Percentiles rank a stretch among this genome's conserved stretches.
phyloP scores from a whole-genome alignment of 306 rosid genomes.

The Prunus salicina region DNA sequence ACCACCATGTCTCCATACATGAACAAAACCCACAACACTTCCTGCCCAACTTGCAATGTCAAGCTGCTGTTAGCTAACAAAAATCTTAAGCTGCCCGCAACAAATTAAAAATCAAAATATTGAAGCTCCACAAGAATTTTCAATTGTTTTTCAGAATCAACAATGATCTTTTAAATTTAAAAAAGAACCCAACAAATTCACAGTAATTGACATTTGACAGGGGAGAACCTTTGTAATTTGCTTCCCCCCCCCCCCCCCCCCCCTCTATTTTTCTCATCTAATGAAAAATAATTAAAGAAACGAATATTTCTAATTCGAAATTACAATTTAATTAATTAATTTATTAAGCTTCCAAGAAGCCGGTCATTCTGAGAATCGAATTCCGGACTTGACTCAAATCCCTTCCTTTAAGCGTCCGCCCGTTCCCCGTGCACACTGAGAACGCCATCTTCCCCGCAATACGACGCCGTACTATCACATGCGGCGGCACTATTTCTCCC shows the following conservation, averaged over 20 bases:
- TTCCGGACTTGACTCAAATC: slow-evolving; percentile 85
- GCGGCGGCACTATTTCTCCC: slow-evolving; percentile 73
- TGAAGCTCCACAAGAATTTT: neutral
- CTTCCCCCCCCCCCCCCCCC: neutral
- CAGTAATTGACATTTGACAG: neutral
- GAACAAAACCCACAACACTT: neutral
- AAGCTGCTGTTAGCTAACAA: neutral
- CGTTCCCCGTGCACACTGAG: slow-evolving; percentile 72
- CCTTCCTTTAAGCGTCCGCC: slow-evolving; percentile 85
- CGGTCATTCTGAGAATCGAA: slow-evolving; percentile 83
- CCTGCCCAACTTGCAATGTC: neutral
- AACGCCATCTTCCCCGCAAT: slow-evolving; percentile 64
- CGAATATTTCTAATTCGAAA: neutral
- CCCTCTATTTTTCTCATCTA: neutral
- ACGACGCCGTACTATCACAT: slow-evolving; percentile 53
- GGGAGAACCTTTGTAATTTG: neutral
- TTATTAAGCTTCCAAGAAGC: slow-evolving; percentile 64
- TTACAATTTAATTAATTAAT: neutral
- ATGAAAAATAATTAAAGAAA: neutral
- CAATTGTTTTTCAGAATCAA: too few relatives aligned
- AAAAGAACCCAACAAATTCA: neutral
- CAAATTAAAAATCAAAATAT: too few relatives aligned
- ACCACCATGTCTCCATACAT: neutral
- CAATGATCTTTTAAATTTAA: too few relatives aligned
- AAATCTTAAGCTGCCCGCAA: neutral